These are phyloP conservation scores for Cocos nucifera DNA, from an alignment of 176 grass and related monocot species.

Conservation along the genomic window DNA sequence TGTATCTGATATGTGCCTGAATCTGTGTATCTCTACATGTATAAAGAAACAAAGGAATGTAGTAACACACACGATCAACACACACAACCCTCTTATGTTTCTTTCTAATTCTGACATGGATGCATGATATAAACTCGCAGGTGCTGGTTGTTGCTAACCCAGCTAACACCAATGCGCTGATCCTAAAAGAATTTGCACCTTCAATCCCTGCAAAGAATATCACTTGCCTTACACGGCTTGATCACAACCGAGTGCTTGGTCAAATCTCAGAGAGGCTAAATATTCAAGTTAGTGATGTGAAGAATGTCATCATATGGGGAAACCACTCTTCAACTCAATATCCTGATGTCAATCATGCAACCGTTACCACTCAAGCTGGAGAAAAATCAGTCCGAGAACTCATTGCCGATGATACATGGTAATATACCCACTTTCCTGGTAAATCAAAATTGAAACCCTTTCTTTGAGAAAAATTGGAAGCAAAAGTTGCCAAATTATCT, in stretches of 20 bases:
- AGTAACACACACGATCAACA: neutral
- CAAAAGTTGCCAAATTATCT: too few species aligned
- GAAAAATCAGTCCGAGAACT: conserved; percentile 43
- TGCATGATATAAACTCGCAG: conserved; percentile 14
- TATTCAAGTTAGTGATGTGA: conserved; percentile 42
- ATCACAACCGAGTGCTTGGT: conserved; percentile 71
- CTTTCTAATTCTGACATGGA: neutral
- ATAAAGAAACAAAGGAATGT: too few species aligned
- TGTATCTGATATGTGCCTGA: too few species aligned
- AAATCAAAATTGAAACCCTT: neutral
- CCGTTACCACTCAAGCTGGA: conserved; percentile 27
- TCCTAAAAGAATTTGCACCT: conserved; percentile 55
- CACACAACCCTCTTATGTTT: neutral
- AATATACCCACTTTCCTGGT: neutral
- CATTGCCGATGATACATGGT: conserved; percentile 52
- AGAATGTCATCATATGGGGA: conserved; percentile 70
- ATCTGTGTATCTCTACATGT: too few species aligned
- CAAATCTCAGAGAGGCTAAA: conserved; percentile 53
- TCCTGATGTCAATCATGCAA: conserved; percentile 63
- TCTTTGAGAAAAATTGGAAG: neutral
- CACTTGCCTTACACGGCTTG: conserved; percentile 77
- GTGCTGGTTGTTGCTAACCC: conserved; percentile 77
- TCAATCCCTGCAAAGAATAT: conserved; percentile 67
- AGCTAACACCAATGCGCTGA: conserved; percentile 69
- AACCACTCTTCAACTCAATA: conserved; percentile 84